Evolutionary conservation across 2,329 filamentous ascomycete genomes (phyloP), one percentile per base, ranked within the genome.

Genomic region (Colletotrichum tanaceti): DNA sequence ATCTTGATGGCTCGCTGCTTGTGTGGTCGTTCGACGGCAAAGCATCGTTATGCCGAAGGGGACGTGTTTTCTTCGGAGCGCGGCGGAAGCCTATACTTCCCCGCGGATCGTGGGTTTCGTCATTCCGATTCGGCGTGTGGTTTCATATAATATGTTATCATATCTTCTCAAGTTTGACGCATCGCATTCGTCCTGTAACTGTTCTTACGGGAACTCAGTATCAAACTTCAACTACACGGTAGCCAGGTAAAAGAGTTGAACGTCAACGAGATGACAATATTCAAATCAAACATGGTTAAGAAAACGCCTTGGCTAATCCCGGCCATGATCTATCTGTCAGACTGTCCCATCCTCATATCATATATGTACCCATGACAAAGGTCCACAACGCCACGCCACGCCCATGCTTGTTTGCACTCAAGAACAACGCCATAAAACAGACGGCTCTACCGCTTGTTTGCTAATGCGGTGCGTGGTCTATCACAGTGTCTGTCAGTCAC

Each of bases 381-480:
- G 5, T 28, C 5, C 22, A 11, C 16, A 28, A 3, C 22, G 2
- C 1, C 1, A 3, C 22, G 2, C 1, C 1, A 16, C 3, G 10
- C 1, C 24, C 14, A 50, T 18, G 20, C 7, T 49, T 49, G 3
- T 13, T 6, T 28, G 13, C 13, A 28, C 22, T 44, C 14, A 18
- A 24, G 13, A 28, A 7, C 18, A 14, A 28, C 10, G 18, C 14
- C 18, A 24, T 18, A 28, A 50, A 4, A 28, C 14, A 28, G n/a
- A 4, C 16, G 9, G 18, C 18, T 7, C 16, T 11, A n/a, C 6
- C 18, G 18, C 2, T n/a, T 9, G 2, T n/a, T n/a, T 50, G 10
- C 16, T 32, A 32, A 2, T 6, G 4, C 6, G 4, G 2, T 18
- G 4, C 16, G 4, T 32, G 7, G 10, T 32, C 28, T 32, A 32